These are phyloP conservation scores for Usnea hakonensis DNA, from an alignment of 495 filamentous ascomycete genomes.

Conservation along the genomic window DNA sequence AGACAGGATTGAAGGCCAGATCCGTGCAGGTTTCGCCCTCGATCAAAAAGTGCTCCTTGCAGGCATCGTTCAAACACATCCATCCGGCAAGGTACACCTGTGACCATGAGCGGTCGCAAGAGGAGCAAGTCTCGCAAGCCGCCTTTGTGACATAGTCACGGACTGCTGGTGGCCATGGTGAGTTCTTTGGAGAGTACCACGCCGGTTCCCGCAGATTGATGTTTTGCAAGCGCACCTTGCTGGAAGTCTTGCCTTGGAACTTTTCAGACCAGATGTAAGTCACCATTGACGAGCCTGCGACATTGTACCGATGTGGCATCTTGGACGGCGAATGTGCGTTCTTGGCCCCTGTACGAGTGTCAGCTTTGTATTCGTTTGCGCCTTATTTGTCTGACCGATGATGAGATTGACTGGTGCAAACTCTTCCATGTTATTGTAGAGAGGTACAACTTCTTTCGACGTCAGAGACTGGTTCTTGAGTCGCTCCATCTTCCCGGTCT, in stretches of 20 bases:
- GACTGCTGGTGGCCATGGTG: neutral
- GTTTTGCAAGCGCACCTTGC: neutral
- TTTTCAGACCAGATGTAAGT: neutral
- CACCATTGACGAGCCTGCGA: neutral
- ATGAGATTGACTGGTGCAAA: neutral
- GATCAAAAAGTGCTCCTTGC: neutral
- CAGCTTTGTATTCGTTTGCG: neutral
- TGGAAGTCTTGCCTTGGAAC: neutral
- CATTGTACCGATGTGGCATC: neutral
- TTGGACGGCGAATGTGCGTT: neutral
- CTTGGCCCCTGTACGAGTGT: neutral
- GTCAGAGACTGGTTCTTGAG: neutral
- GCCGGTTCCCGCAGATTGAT: neutral
- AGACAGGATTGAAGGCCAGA: neutral
- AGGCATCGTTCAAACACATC: neutral
- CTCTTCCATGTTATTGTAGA: neutral
- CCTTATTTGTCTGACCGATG: neutral
- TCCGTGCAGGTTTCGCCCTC: neutral
- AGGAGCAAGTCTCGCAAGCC: neutral
- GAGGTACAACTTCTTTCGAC: neutral
- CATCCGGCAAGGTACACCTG: neutral
- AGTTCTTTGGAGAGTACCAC: neutral
- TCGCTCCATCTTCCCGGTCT: neutral
- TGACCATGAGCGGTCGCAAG: neutral
- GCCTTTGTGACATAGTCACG: neutral